Conservation (phyloP, 2,329 filamentous ascomycete species). For the Calonectria multiphialidica region DNA sequence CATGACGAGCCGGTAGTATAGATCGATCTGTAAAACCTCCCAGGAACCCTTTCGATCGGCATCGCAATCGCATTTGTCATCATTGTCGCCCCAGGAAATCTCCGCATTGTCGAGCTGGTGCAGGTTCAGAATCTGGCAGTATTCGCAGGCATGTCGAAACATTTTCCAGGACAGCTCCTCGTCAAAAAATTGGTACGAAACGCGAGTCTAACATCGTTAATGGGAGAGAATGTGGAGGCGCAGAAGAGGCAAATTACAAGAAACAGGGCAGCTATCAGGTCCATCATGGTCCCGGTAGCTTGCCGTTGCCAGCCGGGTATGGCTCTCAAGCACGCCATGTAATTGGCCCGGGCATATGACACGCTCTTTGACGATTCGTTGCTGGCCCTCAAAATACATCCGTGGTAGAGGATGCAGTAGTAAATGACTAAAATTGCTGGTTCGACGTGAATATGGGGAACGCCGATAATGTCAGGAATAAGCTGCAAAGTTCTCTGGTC, state of each 20-base stretch:
- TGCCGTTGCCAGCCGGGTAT: conserved; percentile 47
- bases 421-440: conserved; percentile 23
- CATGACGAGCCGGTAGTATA: conserved; percentile 46
- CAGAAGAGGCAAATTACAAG: conserved; percentile 29
- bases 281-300: conserved; percentile 45
- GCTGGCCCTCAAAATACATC: conserved; percentile 38
- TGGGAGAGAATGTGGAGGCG: rapidly evolving
- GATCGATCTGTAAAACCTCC: conserved; percentile 49
- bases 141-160: conserved; percentile 46
- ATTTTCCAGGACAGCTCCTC: conserved; percentile 48
- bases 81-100: conserved; percentile 19
- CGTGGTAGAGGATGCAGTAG: conserved; percentile 43
- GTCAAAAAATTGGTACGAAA: conserved; percentile 48
- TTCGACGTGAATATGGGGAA: conserved; percentile 20
- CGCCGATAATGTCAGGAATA: conserved; percentile 40
- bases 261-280: conserved; percentile 46
- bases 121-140: conserved; percentile 45
- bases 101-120: conserved; percentile 46
- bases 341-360: conserved; percentile 40
- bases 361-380: conserved; percentile 30
- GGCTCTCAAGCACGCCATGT: conserved; percentile 45
- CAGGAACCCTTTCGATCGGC: conserved; percentile 46
- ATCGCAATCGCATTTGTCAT: conserved; percentile 32
- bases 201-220: conserved; percentile 39
- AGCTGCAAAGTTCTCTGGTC: conserved; percentile 44